These are phyloP conservation scores for Neofusicoccum cordaticola DNA, from an alignment of 2,329 filamentous ascomycete genomes.

Conservation along the genomic window DNA sequence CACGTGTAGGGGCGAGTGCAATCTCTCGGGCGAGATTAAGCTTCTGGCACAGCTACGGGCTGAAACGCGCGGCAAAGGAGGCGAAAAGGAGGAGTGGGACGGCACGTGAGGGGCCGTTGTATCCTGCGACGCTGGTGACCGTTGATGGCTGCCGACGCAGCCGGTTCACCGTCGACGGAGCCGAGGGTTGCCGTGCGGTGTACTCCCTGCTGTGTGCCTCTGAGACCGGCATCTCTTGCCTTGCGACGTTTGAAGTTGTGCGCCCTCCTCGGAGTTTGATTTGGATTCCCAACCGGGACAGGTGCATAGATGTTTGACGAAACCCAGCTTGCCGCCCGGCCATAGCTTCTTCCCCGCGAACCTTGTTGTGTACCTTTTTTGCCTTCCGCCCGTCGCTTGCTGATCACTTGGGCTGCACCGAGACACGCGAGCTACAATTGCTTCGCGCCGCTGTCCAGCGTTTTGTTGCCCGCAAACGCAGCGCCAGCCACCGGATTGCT, in stretches of 20 bases:
- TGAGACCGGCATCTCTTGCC: constrained; percentile 11
- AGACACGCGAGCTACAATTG: no score
- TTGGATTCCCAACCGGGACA: neutral
- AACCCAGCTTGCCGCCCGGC: neutral
- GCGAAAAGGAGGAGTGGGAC: neutral
- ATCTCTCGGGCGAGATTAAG: neutral
- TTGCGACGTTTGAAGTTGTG: constrained; percentile 9
- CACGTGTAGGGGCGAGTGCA: neutral
- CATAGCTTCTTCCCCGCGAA: neutral
- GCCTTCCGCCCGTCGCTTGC: no score
- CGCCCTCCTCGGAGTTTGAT: neutral
- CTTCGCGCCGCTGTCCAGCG: no score
- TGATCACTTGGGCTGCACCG: no score
- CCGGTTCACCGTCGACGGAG: neutral
- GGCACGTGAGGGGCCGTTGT: neutral
- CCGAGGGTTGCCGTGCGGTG: neutral
- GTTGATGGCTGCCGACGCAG: neutral
- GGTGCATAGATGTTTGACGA: neutral
- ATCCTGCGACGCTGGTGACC: constrained; percentile 4
- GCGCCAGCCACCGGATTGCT: no score
- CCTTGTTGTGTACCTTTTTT: no score
- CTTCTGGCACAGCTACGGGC: neutral
- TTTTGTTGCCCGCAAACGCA: no score
- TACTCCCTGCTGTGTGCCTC: neutral
- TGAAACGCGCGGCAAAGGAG: neutral